Percentiles rank a stretch among this genome's conserved stretches.
These are phyloP conservation scores for Citrus trifoliata DNA, from an alignment of 345 rosid species.

Conservation along the genomic window DNA sequence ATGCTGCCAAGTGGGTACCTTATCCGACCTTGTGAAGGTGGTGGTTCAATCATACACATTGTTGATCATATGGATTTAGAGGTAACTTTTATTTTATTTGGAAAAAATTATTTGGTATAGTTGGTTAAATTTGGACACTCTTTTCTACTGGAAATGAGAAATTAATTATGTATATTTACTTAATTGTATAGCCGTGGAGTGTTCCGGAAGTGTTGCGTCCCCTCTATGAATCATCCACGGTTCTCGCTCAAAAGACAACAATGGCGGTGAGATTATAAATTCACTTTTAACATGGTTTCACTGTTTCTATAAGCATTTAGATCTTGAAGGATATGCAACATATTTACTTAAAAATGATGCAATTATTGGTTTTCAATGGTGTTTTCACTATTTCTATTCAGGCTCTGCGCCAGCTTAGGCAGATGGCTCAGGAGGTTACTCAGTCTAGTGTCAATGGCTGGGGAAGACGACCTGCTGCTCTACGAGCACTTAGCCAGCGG, in stretches of 20 bases:
- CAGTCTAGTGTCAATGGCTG: constrained; percentile 81
- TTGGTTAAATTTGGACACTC: background rate
- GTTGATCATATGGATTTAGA: constrained; percentile 99
- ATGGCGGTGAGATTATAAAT: constrained; percentile 65
- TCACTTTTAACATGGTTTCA: background rate
- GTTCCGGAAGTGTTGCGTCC: constrained; percentile 99
- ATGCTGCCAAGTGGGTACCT: constrained; percentile 97
- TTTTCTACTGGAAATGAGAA: background rate
- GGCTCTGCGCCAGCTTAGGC: constrained; percentile 95
- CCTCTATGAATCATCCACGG: constrained; percentile 87
- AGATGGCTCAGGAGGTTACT: constrained; percentile 87
- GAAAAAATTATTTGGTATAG: background rate
- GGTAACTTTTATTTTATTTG: constrained; percentile 36
- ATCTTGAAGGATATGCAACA: background rate
- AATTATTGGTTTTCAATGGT: constrained; percentile 6
- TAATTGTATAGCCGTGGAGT: constrained; percentile 74
- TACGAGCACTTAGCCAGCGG: constrained; percentile 91
- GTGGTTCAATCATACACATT: constrained; percentile 92
- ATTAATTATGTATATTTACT: constrained; percentile 17
- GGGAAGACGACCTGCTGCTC: constrained; percentile 96
- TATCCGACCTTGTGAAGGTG: constrained; percentile 97
- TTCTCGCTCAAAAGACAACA: constrained; percentile 96
- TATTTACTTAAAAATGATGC: background rate
- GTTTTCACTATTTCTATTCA: constrained; percentile 19
- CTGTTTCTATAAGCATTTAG: background rate